phyloP scores from a whole-genome alignment of 2,329 filamentous ascomycete species.

The Epichloe sp. region DNA sequence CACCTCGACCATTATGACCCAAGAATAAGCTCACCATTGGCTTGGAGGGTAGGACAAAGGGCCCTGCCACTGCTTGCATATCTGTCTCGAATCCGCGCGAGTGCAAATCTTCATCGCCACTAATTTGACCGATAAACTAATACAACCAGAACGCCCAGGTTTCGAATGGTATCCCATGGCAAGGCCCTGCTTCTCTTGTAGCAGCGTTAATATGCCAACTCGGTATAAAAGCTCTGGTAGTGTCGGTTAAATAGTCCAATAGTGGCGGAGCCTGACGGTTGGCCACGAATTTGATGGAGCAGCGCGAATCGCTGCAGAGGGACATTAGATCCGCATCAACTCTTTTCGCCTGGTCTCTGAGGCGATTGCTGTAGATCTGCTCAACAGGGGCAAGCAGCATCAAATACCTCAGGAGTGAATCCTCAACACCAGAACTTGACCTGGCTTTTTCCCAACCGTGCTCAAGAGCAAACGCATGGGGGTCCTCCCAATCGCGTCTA shows the following conservation, averaged over 20 bases:
- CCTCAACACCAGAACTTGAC: conserved; percentile 13
- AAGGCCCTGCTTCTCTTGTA: conserved; percentile 16
- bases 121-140: conserved; percentile 25
- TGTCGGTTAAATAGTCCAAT: conserved; percentile 21
- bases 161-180: conserved; percentile 24
- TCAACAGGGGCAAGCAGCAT: conserved; percentile 21
- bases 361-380: conserved; percentile 10
- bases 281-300: conserved; percentile 20
- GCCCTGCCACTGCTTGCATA: conserved; percentile 20
- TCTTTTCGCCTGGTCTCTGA: conserved; percentile 17
- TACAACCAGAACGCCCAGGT: conserved; percentile 30
- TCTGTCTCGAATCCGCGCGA: conserved; percentile 8
- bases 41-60: conserved; percentile 25
- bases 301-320: conserved; percentile 20
- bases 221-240: conserved; percentile 17
- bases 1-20: conserved; percentile 22
- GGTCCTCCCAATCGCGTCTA: conserved; percentile 22
- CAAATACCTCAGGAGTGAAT: conserved; percentile 22
- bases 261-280: conserved; percentile 18
- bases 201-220: conserved; percentile 19
- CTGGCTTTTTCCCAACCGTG: conserved; percentile 23
- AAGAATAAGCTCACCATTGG: conserved; percentile 25
- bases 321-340: conserved; percentile 23
- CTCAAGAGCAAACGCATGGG: conserved; percentile 11
- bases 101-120: conserved; percentile 21